A percentile compares a stretch with the other conserved stretches of the same genome.
Evolutionary conservation across 2,329 filamentous ascomycete genomes (phyloP).

Genomic region (Elsinoe necatrix): DNA sequence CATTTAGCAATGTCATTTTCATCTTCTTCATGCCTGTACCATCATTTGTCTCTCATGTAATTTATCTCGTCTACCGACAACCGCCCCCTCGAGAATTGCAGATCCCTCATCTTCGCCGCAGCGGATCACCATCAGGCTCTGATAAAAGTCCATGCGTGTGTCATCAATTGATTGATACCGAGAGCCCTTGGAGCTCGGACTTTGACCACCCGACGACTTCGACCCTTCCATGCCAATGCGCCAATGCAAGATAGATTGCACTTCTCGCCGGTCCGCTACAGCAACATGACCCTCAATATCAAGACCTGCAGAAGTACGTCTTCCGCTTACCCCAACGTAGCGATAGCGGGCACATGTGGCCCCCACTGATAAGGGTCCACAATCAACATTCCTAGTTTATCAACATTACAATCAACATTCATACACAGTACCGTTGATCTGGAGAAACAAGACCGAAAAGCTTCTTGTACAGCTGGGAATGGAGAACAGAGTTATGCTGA

Average conservation of each 20-base stretch:
- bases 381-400: background rate
- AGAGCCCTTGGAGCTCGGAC: background rate
- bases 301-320: background rate
- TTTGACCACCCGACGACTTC: background rate
- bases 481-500: background rate
- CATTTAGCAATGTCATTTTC: background rate
- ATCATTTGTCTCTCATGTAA: background rate
- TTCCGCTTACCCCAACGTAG: background rate
- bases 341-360: background rate
- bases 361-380: slow-evolving; percentile 8
- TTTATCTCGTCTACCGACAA: background rate
- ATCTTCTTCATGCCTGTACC: background rate
- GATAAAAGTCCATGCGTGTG: background rate
- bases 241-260: slow-evolving; percentile 1
- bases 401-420: no score
- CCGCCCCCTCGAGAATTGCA: background rate
- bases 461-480: background rate
- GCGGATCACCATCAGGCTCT: background rate
- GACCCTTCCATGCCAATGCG: slow-evolving; percentile 1
- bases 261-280: background rate
- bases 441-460: background rate
- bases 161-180: background rate
- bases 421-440: slow-evolving; percentile 1
- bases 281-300: background rate
- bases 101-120: background rate